phyloP scores from a whole-genome alignment of 768 basidiomycete species.

The Crucibulum laeve region DNA sequence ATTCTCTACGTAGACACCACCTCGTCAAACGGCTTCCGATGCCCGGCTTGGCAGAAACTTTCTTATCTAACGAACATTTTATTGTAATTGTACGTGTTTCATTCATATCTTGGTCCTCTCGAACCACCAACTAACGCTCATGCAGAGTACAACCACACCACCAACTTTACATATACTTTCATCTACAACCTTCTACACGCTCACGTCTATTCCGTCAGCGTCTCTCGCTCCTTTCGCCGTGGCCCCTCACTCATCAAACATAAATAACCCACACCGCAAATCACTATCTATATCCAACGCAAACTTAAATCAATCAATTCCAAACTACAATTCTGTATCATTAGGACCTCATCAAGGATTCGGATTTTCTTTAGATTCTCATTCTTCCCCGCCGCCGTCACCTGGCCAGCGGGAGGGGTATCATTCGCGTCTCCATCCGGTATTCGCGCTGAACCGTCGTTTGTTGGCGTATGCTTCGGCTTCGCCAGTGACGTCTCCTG shows the following conservation, averaged over 20 bases:
- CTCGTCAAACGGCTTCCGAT: conserved; percentile 44
- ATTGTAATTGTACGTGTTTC: conserved; percentile 51
- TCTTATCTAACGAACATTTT: conserved; percentile 43
- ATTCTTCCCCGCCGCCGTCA: neutral
- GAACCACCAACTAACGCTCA: conserved; percentile 3
- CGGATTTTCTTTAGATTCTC: conserved; percentile 5
- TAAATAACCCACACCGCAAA: conserved; percentile 12
- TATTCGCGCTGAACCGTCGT: conserved; percentile 58
- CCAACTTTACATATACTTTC: conserved; percentile 54
- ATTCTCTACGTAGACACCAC: conserved; percentile 34
- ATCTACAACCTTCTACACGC: conserved; percentile 42
- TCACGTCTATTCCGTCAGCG: conserved; percentile 45
- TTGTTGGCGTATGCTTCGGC: conserved; percentile 54
- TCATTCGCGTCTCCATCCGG: conserved; percentile 30
- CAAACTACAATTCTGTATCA: conserved; percentile 7
- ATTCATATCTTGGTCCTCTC: neutral
- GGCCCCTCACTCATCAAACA: conserved; percentile 16
- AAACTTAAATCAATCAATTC: conserved; percentile 1
- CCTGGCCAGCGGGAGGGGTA: neutral
- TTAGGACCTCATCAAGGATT: conserved; percentile 1
- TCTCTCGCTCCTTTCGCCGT: conserved; percentile 40
- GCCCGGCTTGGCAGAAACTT: conserved; percentile 33
- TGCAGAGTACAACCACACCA: conserved; percentile 55
- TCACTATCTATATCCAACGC: conserved; percentile 10
- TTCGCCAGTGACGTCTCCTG: conserved; percentile 6